phyloP scores from a whole-genome alignment of 495 filamentous ascomycete genomes.

The Penicillium odoratum region DNA sequence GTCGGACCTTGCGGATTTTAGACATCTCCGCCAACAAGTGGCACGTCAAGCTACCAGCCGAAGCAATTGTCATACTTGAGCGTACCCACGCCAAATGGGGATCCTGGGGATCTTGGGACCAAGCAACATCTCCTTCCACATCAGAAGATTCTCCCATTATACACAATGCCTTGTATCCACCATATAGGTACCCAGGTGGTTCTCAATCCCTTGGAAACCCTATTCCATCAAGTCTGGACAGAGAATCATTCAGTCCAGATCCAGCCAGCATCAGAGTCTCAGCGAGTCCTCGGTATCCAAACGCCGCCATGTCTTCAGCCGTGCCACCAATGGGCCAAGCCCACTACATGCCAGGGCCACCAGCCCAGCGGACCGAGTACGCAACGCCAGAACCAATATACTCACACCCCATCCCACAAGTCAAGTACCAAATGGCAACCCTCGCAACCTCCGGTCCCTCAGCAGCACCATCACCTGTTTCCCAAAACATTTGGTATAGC shows the following conservation, averaged over 20 bases:
- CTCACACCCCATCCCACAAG: slow-evolving; percentile 30
- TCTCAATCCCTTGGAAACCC: slow-evolving; percentile 13
- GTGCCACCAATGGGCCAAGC: slow-evolving; percentile 25
- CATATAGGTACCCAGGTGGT: neutral
- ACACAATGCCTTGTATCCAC: neutral
- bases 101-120: slow-evolving; percentile 47
- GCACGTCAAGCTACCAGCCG: slow-evolving; percentile 82
- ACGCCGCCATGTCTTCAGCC: slow-evolving; percentile 16
- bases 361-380: slow-evolving; percentile 23
- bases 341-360: slow-evolving; percentile 21
- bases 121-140: slow-evolving; percentile 36
- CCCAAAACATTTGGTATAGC: slow-evolving; percentile 27
- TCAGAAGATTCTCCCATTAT: slow-evolving; percentile 31
- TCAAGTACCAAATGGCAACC: slow-evolving; percentile 21
- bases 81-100: slow-evolving; percentile 61
- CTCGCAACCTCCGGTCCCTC: slow-evolving; percentile 18
- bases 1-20: slow-evolving; percentile 80
- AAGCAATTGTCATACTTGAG: slow-evolving; percentile 71
- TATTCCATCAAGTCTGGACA: slow-evolving; percentile 10
- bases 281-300: slow-evolving; percentile 20
- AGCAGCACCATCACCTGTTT: slow-evolving; percentile 11
- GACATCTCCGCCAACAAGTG: slow-evolving; percentile 84
- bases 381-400: slow-evolving; percentile 40
- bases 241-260: slow-evolving; percentile 15
- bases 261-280: slow-evolving; percentile 10